Evolutionary conservation across 352 stramenopile species (phyloP).

Genomic region (Phytophthora syringae): DNA sequence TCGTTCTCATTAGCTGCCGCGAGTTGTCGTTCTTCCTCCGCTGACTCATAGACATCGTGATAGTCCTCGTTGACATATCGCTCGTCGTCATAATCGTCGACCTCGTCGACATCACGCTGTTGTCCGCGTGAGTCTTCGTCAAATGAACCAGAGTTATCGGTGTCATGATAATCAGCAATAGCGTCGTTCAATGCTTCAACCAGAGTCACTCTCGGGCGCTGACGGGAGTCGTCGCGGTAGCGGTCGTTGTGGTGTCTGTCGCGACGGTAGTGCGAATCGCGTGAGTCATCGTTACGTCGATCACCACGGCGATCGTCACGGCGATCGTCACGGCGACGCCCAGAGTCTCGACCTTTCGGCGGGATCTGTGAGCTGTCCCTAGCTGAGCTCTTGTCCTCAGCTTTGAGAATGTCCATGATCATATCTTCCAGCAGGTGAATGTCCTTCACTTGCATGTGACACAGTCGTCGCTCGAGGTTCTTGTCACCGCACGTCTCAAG

Average conservation of each 20-base stretch:
- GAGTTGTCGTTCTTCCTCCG: background rate
- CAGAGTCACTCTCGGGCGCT: no score
- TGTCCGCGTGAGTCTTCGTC: background rate
- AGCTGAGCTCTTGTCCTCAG: background rate
- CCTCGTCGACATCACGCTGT: background rate
- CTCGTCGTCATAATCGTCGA: background rate
- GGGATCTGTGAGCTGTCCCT: background rate
- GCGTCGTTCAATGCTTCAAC: no score
- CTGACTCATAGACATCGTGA: background rate
- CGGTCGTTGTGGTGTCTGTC: background rate
- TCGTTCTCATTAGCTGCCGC: background rate
- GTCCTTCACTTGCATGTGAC: no score
- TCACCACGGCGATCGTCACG: no score
- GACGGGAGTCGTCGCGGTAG: background rate
- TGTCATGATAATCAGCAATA: no score
- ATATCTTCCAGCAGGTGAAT: conserved; percentile 3
- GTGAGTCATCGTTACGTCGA: background rate
- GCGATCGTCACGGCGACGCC: background rate
- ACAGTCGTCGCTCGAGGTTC: background rate
- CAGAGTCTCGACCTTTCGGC: background rate
- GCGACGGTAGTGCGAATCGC: background rate
- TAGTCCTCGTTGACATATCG: no score
- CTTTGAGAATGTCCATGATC: background rate
- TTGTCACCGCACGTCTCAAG: conserved; percentile 1
- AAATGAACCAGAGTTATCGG: no score